Conservation (phyloP, 495 filamentous ascomycete species). For the Lepidopterella palustris region DNA sequence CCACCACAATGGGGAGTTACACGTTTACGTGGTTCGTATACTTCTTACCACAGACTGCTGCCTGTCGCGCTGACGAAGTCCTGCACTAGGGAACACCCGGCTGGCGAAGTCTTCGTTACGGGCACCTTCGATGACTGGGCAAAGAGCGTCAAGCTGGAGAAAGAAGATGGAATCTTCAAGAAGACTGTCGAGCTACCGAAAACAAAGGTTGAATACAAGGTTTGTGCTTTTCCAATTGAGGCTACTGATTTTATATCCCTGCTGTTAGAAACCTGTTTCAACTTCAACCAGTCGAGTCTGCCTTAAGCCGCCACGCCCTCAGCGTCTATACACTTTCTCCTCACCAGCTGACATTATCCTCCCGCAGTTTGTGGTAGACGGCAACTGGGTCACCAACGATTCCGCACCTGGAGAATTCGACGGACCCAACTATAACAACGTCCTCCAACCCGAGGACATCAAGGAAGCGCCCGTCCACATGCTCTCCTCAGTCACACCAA, state of each 20-base stretch:
- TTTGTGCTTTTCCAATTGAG: slow-evolving; percentile 14
- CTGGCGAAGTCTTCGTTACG: slow-evolving; percentile 85
- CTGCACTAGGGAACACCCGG: slow-evolving; percentile 54
- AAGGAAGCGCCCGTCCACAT: slow-evolving; percentile 40
- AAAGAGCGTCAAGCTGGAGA: slow-evolving; percentile 72
- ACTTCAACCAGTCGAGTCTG: too few relatives aligned
- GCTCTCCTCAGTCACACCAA: slow-evolving; percentile 63
- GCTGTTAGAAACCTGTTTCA: not conserved
- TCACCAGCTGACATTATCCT: not conserved
- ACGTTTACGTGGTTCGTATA: slow-evolving; percentile 33
- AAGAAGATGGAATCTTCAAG: slow-evolving; percentile 57
- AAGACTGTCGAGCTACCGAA: slow-evolving; percentile 68
- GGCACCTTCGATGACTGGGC: slow-evolving; percentile 94
- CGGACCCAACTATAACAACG: slow-evolving; percentile 78
- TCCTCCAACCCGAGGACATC: slow-evolving; percentile 70
- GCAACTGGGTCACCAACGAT: slow-evolving; percentile 73
- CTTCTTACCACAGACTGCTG: not conserved
- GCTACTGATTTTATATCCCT: too few relatives aligned
- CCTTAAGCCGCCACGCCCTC: too few relatives aligned
- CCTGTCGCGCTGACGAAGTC: slow-evolving; percentile 3
- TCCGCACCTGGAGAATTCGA: slow-evolving; percentile 73
- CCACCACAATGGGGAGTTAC: slow-evolving; percentile 29
- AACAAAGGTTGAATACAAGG: slow-evolving; percentile 55
- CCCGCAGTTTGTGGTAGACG: slow-evolving; percentile 83
- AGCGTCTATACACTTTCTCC: not conserved